A percentile compares a stretch with the other conserved stretches of the same genome.
These are phyloP conservation scores for Rhizopogon hawkerae DNA, from an alignment of 1,284 basidiomycete species.

Conservation along the genomic window DNA sequence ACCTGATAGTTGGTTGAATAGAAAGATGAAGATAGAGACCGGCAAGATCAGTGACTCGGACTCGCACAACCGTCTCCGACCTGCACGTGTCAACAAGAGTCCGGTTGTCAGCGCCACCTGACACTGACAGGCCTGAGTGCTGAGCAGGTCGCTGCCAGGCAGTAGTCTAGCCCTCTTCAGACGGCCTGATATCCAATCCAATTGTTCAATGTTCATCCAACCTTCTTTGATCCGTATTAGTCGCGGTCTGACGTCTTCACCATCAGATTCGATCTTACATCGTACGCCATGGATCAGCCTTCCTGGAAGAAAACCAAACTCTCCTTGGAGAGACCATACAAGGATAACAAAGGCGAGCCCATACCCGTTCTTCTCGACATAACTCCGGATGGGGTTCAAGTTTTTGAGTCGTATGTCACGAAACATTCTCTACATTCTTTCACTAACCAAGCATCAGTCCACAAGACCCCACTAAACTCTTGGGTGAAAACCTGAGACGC, in stretches of 20 bases:
- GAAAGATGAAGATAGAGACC: constrained; percentile 14
- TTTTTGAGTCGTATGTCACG: constrained; percentile 57
- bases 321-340: constrained; percentile 70
- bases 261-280: too few species aligned
- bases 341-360: constrained; percentile 56
- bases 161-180: too few species aligned
- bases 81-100: constrained; percentile 18
- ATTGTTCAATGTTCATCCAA: too few species aligned
- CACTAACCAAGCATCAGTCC: constrained; percentile 30
- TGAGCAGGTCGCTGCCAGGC: too few species aligned
- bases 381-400: constrained; percentile 53
- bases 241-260: too few species aligned
- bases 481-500: constrained; percentile 57
- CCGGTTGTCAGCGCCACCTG: too few species aligned
- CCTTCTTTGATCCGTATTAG: too few species aligned
- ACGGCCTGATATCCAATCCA: too few species aligned
- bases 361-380: constrained; percentile 64
- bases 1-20: constrained; percentile 27
- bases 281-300: constrained; percentile 28
- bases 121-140: too few species aligned
- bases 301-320: constrained; percentile 54
- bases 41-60: constrained; percentile 6
- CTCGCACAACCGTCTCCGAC: constrained; percentile 11
- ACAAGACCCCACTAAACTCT: constrained; percentile 42
- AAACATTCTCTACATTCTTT: constrained; percentile 11